Evolutionary conservation across 306 rosid species (phyloP).

Genomic region (Lagenaria siceraria): DNA sequence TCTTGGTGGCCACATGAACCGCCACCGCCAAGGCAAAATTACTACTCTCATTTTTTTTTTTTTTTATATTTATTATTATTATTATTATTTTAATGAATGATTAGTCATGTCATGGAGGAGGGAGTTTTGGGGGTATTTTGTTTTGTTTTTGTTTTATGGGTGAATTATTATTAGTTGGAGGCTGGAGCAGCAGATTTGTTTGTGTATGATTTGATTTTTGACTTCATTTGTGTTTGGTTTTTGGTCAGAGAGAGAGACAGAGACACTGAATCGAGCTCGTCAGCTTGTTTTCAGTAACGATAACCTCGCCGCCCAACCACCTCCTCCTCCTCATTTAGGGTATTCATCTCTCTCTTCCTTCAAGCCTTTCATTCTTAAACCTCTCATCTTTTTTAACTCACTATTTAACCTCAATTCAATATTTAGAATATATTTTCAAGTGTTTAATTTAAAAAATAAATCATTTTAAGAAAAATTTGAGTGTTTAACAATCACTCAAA

Average conservation of each 20-base stretch:
- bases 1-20: slow-evolving; percentile 99
- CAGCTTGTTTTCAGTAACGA: slow-evolving; percentile 80
- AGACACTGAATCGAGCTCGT: slow-evolving; percentile 91
- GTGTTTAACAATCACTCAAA: too few relatives aligned
- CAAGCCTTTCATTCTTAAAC: too few relatives aligned
- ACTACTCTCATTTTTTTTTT: not conserved
- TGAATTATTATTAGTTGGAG: slow-evolving; percentile 1
- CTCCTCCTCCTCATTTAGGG: slow-evolving; percentile 60
- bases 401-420: too few relatives aligned
- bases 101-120: too few relatives aligned
- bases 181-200: not conserved
- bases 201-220: slow-evolving; percentile 12
- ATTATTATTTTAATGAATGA: too few relatives aligned
- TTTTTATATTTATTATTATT: not conserved
- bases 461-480: too few relatives aligned
- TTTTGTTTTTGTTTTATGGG: not conserved
- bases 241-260: slow-evolving; percentile 91
- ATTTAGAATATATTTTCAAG: too few relatives aligned
- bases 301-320: slow-evolving; percentile 37
- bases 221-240: slow-evolving; percentile 17
- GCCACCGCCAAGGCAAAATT: slow-evolving; percentile 91
- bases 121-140: too few relatives aligned
- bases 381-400: not conserved
- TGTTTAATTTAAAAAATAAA: too few relatives aligned
- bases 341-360: slow-evolving; percentile 4